Base-by-base conservation (phyloP, 1,284 basidiomycete genomes). In the Cryptococcus depauperatus region DNA sequence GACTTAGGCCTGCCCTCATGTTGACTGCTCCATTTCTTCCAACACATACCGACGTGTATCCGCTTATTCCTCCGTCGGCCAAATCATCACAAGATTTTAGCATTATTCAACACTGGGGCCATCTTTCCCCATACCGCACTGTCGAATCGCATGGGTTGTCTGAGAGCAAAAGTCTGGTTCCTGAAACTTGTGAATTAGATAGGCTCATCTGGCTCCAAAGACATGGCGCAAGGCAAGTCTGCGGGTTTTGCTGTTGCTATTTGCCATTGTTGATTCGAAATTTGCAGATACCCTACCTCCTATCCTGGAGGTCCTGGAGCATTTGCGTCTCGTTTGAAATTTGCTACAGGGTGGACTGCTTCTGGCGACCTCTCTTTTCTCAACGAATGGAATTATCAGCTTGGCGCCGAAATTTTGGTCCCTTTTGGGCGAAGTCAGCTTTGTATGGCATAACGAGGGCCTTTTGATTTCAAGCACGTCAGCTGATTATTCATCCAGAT, bases 11-110 rank as follows among this genome's bases (percentile, higher is more conserved):
- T 3, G 85, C 76, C 2, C 72, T 90, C 19, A 76, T 90, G 16
- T 77, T 75, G 4, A 90, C 87, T 1, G 87, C 84, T 0, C 84
- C 86, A 5, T 71, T 76, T 6, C 82, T 85, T 50, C 85, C 86
- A 8, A 63, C 82, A 11, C 82, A 87, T 52, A 79, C 80, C 1
- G 82, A 79, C 10, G 79, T 82, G 13, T 75, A 81, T 1, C 77
- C 82, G 37, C 77, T 89, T 33, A 73, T 86, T 16, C 62, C 60
- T 0, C 64, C 65, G 1, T 50, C 50, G 11, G 42, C 48, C 16
- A 53, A 59, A 35, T 48, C 53, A 2, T 50, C 55, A n/a, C 45
- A 51, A 14, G 39, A 54, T 21, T 73, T 73, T 54, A 62, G 68
- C 44, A 64, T 74, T 45, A 62, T 72, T 41, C 61, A 68, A 47